Percentiles rank a stretch among this genome's conserved stretches.
phyloP scores from a whole-genome alignment of 2,329 filamentous ascomycete genomes.

The Trichothecium sympodiale region DNA sequence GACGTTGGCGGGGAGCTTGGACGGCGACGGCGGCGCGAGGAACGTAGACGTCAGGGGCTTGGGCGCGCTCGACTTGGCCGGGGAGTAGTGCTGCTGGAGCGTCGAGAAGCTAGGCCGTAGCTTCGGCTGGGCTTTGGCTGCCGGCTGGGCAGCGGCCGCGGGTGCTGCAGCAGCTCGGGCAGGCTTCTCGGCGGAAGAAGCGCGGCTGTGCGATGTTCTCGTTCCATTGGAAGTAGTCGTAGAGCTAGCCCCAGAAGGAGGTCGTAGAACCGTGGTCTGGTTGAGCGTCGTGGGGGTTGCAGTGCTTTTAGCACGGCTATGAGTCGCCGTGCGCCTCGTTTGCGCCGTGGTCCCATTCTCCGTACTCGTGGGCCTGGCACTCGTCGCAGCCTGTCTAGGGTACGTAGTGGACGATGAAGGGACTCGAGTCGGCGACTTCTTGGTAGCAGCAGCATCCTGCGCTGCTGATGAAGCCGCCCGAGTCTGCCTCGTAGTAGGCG shows the following conservation, averaged over 20 bases:
- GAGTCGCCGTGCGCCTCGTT: slow-evolving; percentile 11
- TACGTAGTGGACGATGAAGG: slow-evolving; percentile 8
- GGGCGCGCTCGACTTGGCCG: slow-evolving; percentile 46
- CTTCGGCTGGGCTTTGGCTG: slow-evolving; percentile 15
- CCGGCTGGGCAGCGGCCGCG: slow-evolving; percentile 3
- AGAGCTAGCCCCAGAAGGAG: slow-evolving; percentile 15
- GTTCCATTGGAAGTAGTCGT: slow-evolving; percentile 1
- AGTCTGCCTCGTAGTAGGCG: slow-evolving; percentile 1
- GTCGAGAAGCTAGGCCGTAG: slow-evolving; percentile 47
- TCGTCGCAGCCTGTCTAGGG: slow-evolving; percentile 11
- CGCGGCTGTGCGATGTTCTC: slow-evolving; percentile 2
- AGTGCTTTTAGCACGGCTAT: slow-evolving; percentile 21
- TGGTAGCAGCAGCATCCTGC: slow-evolving; percentile 1
- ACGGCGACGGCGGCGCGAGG: slow-evolving; percentile 49
- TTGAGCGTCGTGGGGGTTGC: slow-evolving; percentile 12
- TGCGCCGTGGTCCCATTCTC: slow-evolving; percentile 11
- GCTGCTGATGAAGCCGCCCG: slow-evolving; percentile 1
- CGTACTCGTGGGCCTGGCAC: slow-evolving; percentile 19
- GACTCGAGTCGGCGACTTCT: neutral
- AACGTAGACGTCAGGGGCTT: slow-evolving; percentile 50
- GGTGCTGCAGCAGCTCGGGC: slow-evolving; percentile 7
- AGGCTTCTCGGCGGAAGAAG: slow-evolving; percentile 2
- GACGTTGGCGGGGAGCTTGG: slow-evolving; percentile 49
- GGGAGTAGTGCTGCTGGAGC: slow-evolving; percentile 57
- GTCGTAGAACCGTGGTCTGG: slow-evolving; percentile 16